phyloP scores from a whole-genome alignment of 2,329 filamentous ascomycete genomes.

The Ambrosiella cleistominuta region DNA sequence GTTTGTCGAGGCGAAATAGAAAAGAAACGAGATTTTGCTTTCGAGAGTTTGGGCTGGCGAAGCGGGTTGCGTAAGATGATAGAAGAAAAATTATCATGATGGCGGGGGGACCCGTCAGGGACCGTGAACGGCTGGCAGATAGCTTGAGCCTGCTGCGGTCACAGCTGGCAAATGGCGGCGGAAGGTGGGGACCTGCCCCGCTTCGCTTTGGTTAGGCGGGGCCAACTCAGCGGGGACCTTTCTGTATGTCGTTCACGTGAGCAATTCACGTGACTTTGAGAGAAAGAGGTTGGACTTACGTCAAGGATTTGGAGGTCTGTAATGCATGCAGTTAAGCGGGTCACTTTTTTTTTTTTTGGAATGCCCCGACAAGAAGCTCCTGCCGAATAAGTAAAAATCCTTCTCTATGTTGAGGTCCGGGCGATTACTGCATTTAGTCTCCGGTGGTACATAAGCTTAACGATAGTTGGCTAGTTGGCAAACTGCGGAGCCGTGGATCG shows the following conservation, averaged over 20 bases:
- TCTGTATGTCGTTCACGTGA: not conserved
- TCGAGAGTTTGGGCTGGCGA: not conserved
- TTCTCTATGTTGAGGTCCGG: not conserved
- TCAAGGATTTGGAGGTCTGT: not conserved
- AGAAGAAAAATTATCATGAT: constrained; percentile 14
- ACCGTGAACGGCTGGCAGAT: not conserved
- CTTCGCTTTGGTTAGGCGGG: not conserved
- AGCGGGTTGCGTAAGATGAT: constrained; percentile 14
- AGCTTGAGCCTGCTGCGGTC: not conserved
- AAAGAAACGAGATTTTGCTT: not conserved
- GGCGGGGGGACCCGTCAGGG: not conserved
- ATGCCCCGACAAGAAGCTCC: not conserved
- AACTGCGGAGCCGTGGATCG: not conserved
- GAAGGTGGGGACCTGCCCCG: not conserved
- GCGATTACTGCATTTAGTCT: not conserved
- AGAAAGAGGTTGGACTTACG: not conserved
- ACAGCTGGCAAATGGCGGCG: not conserved
- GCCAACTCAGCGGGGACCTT: not conserved
- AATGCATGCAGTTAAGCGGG: not conserved
- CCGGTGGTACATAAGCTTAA: not conserved
- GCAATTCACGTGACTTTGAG: not conserved
- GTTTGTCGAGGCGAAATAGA: constrained; percentile 9
- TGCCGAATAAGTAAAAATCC: not conserved
- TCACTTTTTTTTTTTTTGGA: not conserved
- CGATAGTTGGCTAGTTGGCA: not conserved